These are phyloP conservation scores for Blastocystis sp. DNA, from an alignment of 352 stramenopile genomes.

Conservation along the genomic window DNA sequence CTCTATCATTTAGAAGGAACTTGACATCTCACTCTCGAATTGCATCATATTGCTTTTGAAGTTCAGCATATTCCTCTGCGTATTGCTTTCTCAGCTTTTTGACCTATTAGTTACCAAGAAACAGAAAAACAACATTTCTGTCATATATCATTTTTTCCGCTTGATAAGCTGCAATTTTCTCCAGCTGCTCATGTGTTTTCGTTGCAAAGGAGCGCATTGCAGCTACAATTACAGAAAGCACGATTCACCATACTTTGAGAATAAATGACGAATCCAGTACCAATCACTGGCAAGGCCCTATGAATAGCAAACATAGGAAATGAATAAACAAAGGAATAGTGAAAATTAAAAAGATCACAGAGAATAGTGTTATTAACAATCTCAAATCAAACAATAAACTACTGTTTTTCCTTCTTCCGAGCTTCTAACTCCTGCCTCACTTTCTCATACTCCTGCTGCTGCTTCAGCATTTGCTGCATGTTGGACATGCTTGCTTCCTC, in stretches of 20 bases:
- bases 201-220: background rate
- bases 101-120: background rate
- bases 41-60: background rate
- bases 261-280: background rate
- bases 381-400: constrained; percentile 22
- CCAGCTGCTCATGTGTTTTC: background rate
- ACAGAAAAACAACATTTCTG: background rate
- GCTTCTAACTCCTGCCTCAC: background rate
- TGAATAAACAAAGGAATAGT: background rate
- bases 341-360: background rate
- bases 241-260: background rate
- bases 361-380: background rate
- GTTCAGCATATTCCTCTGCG: background rate
- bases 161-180: background rate
- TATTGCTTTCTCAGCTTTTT: constrained; percentile 36
- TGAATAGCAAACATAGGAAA: background rate
- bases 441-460: constrained; percentile 27
- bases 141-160: background rate
- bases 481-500: constrained; percentile 33
- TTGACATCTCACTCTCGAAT: background rate
- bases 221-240: background rate
- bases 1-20: background rate
- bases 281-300: background rate
- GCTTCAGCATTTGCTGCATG: constrained; percentile 43
- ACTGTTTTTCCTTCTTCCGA: constrained; percentile 6